Conservation (phyloP, 306 rosid species). For the Neltuma alba region DNA sequence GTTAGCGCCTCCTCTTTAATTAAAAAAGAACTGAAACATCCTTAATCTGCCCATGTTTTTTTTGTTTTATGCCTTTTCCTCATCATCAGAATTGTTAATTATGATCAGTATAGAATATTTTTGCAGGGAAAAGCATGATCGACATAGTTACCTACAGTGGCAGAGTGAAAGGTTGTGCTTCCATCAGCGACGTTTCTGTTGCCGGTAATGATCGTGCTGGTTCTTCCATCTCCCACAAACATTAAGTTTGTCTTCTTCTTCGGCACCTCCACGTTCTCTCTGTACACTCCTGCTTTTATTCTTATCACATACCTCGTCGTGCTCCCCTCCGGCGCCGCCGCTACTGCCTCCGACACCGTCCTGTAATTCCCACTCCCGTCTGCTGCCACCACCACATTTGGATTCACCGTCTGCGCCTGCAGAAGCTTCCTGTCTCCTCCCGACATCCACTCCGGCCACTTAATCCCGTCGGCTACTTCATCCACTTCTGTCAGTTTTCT, state of each 20-base stretch:
- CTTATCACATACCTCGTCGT: conserved; percentile 59
- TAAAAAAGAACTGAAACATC: too few species aligned
- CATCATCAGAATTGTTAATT: too few species aligned
- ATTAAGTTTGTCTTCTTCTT: conserved; percentile 70
- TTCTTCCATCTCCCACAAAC: conserved; percentile 81
- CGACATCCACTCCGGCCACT: conserved; percentile 91
- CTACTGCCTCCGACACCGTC: conserved; percentile 87
- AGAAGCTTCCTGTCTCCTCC: conserved; percentile 63
- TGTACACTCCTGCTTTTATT: conserved; percentile 79
- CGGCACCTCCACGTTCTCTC: conserved; percentile 75
- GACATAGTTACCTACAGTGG: conserved; percentile 76
- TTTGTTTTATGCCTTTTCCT: too few species aligned
- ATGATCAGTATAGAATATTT: too few species aligned
- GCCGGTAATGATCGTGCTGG: conserved; percentile 67
- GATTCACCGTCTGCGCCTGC: conserved; percentile 51
- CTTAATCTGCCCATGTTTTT: too few species aligned
- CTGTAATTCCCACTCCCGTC: conserved; percentile 76
- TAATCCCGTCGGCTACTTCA: neutral
- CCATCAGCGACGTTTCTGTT: conserved; percentile 86
- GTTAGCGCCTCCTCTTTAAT: too few species aligned
- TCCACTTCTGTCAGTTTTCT: conserved; percentile 43
- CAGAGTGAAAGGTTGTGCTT: conserved; percentile 90
- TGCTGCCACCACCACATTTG: conserved; percentile 77
- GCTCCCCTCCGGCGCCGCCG: conserved; percentile 69
- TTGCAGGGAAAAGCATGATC: too few species aligned